Conservation (phyloP, 306 rosid species). For the Arachis stenosperma region DNA sequence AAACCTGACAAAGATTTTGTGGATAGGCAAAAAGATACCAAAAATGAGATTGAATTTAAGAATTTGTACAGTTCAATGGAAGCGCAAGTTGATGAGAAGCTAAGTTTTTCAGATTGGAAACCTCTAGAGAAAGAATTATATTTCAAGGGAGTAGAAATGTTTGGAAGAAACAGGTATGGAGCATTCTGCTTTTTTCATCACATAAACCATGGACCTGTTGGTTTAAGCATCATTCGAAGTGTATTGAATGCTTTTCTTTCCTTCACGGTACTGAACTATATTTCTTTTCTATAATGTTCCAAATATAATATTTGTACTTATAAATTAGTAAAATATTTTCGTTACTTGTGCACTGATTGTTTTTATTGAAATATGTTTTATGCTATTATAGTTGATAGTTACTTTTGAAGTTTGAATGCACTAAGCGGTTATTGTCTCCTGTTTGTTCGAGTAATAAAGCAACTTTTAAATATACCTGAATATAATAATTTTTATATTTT, state of each 20-base stretch:
- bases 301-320: background rate
- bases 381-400: background rate
- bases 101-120: conserved; percentile 59
- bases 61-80: conserved; percentile 42
- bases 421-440: background rate
- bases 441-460: background rate
- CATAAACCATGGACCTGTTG: conserved; percentile 6
- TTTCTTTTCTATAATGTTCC: background rate
- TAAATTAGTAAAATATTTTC: background rate
- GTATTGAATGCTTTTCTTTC: background rate
- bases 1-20: conserved; percentile 34
- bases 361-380: background rate
- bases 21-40: conserved; percentile 38
- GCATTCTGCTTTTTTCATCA: conserved; percentile 23
- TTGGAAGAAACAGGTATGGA: conserved; percentile 81
- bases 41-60: conserved; percentile 41
- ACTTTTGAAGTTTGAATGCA: conserved; percentile 1
- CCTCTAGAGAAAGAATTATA: conserved; percentile 73
- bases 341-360: background rate
- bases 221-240: background rate
- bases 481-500: background rate
- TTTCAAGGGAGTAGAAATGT: conserved; percentile 81
- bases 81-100: conserved; percentile 39
- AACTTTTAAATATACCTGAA: background rate
- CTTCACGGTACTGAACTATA: background rate